These are phyloP conservation scores for Acrodontium crateriforme DNA, from an alignment of 2,329 filamentous ascomycete species.

Conservation along the genomic window DNA sequence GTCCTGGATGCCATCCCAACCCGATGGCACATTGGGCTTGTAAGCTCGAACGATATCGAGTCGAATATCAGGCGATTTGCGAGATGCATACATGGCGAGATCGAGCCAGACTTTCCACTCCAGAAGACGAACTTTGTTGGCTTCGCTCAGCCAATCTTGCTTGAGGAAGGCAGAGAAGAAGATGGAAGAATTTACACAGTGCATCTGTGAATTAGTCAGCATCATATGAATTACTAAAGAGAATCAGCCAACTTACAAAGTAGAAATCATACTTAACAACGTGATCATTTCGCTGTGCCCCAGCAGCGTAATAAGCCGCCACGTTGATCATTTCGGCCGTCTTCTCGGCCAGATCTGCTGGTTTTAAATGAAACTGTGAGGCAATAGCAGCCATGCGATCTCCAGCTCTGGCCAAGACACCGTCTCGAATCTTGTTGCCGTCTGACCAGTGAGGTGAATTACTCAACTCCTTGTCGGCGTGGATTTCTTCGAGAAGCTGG, in stretches of 20 bases:
- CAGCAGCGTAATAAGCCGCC: slow-evolving; percentile 42
- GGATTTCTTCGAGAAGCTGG: slow-evolving; percentile 48
- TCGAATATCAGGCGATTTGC: slow-evolving; percentile 47
- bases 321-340: slow-evolving; percentile 59
- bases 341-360: slow-evolving; percentile 43
- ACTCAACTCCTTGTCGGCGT: slow-evolving; percentile 42
- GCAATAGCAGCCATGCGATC: slow-evolving; percentile 51
- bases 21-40: slow-evolving; percentile 31
- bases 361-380: slow-evolving; percentile 35
- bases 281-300: slow-evolving; percentile 51
- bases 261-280: slow-evolving; percentile 70
- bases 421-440: slow-evolving; percentile 52
- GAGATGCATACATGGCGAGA: slow-evolving; percentile 58
- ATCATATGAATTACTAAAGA: not conserved
- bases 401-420: slow-evolving; percentile 48
- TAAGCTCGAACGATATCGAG: slow-evolving; percentile 49
- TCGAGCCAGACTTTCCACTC: slow-evolving; percentile 73
- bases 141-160: slow-evolving; percentile 45
- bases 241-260: slow-evolving; percentile 36
- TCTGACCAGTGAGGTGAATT: slow-evolving; percentile 39
- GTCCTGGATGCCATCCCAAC: slow-evolving; percentile 32
- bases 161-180: slow-evolving; percentile 53
- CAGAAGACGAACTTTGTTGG: slow-evolving; percentile 54
- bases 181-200: slow-evolving; percentile 63
- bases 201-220: slow-evolving; percentile 22